Percentiles rank a stretch among this genome's conserved stretches.
Evolutionary conservation across 1,284 basidiomycete species (phyloP).

Genomic region (Cryptococcus hybrid): DNA sequence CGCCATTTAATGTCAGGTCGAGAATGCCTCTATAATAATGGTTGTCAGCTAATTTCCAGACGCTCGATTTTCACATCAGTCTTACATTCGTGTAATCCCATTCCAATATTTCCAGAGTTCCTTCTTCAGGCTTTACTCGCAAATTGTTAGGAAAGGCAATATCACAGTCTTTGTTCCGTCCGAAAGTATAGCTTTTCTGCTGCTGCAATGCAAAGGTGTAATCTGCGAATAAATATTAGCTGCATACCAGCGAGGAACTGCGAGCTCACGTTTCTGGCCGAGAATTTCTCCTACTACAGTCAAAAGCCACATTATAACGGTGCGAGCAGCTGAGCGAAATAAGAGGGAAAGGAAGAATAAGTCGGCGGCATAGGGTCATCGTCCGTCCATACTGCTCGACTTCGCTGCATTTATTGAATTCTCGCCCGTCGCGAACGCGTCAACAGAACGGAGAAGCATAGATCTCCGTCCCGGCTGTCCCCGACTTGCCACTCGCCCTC

Average conservation of each 20-base stretch:
- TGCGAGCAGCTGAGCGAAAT: no score
- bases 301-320: conserved; percentile 36
- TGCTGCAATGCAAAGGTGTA: conserved; percentile 43
- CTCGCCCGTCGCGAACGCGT: neutral
- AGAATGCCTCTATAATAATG: no score
- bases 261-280: conserved; percentile 34
- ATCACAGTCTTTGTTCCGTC: conserved; percentile 29
- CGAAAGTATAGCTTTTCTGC: conserved; percentile 32
- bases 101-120: conserved; percentile 11
- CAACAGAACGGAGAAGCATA: neutral
- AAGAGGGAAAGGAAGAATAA: no score
- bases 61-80: no score
- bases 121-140: conserved; percentile 28
- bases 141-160: conserved; percentile 24
- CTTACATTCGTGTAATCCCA: no score
- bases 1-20: no score
- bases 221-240: conserved; percentile 14
- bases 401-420: no score
- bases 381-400: no score
- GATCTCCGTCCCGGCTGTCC: neutral
- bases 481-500: neutral
- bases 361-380: no score
- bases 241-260: neutral
- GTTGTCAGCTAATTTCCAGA: no score
- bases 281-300: conserved; percentile 41